A percentile compares a stretch with the other conserved stretches of the same genome.
Evolutionary conservation across 2,329 filamentous ascomycete species (phyloP).

Genomic region (Trichoderma koningiopsis): DNA sequence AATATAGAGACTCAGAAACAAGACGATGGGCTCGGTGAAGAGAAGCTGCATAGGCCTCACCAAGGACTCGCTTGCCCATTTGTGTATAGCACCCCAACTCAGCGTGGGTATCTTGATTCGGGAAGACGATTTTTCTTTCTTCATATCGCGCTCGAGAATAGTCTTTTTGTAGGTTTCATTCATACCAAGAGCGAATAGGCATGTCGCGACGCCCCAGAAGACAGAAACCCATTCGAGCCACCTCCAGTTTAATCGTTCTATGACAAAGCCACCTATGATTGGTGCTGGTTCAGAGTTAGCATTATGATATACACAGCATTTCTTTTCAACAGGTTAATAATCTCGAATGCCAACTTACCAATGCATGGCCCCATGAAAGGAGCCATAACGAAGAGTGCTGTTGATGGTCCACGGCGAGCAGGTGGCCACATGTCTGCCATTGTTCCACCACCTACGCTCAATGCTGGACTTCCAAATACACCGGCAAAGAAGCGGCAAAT

Average conservation of each 20-base stretch:
- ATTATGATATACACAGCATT: neutral
- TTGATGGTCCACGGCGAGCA: constrained; percentile 12
- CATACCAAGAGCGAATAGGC: neutral
- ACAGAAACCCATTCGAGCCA: constrained; percentile 33
- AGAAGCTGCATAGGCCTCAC: constrained; percentile 29
- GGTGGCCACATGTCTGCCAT: constrained; percentile 58
- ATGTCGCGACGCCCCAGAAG: constrained; percentile 25
- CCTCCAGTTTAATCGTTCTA: constrained; percentile 27
- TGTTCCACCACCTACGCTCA: constrained; percentile 74
- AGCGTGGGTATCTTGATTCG: neutral
- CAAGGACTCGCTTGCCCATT: constrained; percentile 13
- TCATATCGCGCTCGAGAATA: neutral
- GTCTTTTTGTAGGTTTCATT: constrained; percentile 22
- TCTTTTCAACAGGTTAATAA: neutral
- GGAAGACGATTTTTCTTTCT: neutral
- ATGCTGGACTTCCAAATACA: constrained; percentile 70
- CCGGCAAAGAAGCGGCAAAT: constrained; percentile 69
- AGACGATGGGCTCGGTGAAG: constrained; percentile 57
- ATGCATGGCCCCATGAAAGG: constrained; percentile 28
- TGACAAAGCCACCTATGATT: constrained; percentile 27
- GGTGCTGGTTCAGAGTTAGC: constrained; percentile 18
- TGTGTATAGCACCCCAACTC: constrained; percentile 15
- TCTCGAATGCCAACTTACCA: neutral
- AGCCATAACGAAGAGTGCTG: constrained; percentile 24
- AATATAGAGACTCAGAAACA: constrained; percentile 70